Evolutionary conservation across 2,329 filamentous ascomycete species (phyloP), one percentile per base, ranked within the genome.

Genomic region (Penicillium sp.): DNA sequence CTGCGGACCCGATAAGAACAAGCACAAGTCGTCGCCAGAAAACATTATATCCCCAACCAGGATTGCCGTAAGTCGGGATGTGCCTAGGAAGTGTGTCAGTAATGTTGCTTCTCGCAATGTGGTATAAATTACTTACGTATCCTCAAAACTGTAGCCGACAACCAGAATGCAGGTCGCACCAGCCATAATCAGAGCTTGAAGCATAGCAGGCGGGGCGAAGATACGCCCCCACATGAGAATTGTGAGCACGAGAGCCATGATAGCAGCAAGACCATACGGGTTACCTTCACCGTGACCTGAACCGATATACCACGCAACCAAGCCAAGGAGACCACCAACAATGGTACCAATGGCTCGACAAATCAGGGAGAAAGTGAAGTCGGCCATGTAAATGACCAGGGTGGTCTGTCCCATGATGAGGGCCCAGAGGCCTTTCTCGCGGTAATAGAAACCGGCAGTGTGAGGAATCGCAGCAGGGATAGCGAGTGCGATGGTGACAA

Each of bases 371-470:
- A 80, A 79, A 0, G 75, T 77, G 41, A 83, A 82, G 52, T 84
- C 81, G 0, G 80, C 76, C 72, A 82, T 77, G 62, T 82, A 83
- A 10, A 79, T 70, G 1, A 82, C 70, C 2, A 83, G 60, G 1
- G 73, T 75, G 0, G 78, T 80, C 61, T 83, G 81, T 0, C 75
- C 81, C 67, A 80, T 83, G 42, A 84, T 82, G 9, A 83, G 66
- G 0, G 72, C 79, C 81, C 81, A 84, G 0, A 84, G 69, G 0
- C 81, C 80, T 62, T 81, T 82, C 56, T 83, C 76, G 3, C 80
- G 75, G 50, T 81, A 83, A 60, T 77, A 82, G 63, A 84, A 83
- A 1, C 78, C 80, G 0, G 81, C 76, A 1, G 73, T 75, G 27
- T 68, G 64, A 0, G 78, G 77, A 4, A 83, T 69, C 0, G 73